A percentile compares a stretch with the other conserved stretches of the same genome.
phyloP scores from a whole-genome alignment of 768 basidiomycete species.

The Mycena sanguinolenta region DNA sequence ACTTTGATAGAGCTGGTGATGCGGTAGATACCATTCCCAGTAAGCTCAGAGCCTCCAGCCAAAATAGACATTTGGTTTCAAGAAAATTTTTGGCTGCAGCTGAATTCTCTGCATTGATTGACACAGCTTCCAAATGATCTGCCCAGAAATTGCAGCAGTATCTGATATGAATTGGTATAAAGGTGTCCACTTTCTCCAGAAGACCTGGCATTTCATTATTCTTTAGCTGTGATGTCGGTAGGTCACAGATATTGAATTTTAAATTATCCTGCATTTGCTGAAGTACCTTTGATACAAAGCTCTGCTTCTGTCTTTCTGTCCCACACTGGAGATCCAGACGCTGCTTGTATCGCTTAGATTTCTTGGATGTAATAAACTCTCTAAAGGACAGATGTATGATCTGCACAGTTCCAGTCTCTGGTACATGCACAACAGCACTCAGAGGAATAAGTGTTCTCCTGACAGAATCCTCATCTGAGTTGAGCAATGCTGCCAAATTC shows the following conservation, averaged over 20 bases:
- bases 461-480: background rate
- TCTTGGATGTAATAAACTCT: slow-evolving; percentile 9
- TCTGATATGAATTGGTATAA: background rate
- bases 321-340: background rate
- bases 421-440: too few species aligned
- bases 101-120: background rate
- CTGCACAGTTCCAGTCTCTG: too few species aligned
- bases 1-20: background rate
- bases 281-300: too few species aligned
- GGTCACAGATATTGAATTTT: background rate
- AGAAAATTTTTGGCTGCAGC: too few species aligned
- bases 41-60: too few species aligned
- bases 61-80: too few species aligned
- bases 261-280: too few species aligned
- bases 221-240: background rate
- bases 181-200: background rate
- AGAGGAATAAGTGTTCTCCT: background rate
- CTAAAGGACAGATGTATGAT: too few species aligned
- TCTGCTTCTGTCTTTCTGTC: too few species aligned
- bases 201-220: background rate
- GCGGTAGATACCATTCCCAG: too few species aligned
- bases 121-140: background rate
- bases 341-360: background rate
- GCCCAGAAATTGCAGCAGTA: background rate
- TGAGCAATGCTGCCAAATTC: slow-evolving; percentile 2